Evolutionary conservation across 179 eudicot genomes (phyloP), one percentile per base, ranked within the genome.

Genomic region (Dionaea muscipula): DNA sequence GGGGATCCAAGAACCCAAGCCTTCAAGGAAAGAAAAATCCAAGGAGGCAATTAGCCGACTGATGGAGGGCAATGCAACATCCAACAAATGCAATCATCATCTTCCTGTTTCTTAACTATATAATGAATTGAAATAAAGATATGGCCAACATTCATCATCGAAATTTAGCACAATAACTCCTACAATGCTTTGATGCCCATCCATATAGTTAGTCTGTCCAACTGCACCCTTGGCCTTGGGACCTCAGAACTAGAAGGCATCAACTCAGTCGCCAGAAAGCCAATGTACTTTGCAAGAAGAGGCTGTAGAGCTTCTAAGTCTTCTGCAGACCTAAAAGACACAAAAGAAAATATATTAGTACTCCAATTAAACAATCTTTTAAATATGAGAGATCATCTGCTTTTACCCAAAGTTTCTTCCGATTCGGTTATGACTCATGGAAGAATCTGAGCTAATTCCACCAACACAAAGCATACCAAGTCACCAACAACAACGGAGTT

Each of bases 111-210:
- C 5, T 16, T 43, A 54, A 20, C 15, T 28, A 40, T 53, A 53
- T 8, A 53, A 35, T 20, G 18, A 19, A 26, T 7, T 8, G 45
- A 31, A 26, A 33, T n/a, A 11, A 53, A 2, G 36, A 33, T 20
- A 19, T 21, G 13, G 33, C 18, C 24, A 56, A 23, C 11, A 47
- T 39, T 49, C 19, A 66, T 39, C 59, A 37, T 26, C 37, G 57
- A 38, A 53, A 53, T 55, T 40, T 23, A 58, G 62, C 50, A 37
- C 59, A 61, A 52, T 43, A 31, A 60, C 63, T 66, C 86, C 57
- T 93, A 93, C 96, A 93, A 63, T 72, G 99, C 73, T 74, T 93
- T 93, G 54, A 88, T 91, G 62, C 96, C 99, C 70, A 88, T 77
- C 98, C 99, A 93, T 67, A 81, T 70, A 65, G 94, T 77, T 62